phyloP scores from a whole-genome alignment of 1,139 yeast species.

The Hansenula sp. region DNA sequence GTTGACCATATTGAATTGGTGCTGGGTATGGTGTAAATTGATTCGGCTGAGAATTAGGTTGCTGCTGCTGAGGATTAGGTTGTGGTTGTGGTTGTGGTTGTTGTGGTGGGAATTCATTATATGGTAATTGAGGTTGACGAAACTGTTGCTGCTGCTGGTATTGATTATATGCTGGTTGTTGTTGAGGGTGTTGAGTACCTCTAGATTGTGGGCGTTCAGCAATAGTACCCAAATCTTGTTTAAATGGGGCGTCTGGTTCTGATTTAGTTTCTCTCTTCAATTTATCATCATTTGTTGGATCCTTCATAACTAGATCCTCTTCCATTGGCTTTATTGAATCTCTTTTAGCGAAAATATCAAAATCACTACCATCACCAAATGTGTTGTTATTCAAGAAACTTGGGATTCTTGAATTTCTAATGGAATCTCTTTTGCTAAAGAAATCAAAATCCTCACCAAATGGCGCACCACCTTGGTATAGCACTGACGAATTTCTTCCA shows the following conservation, averaged over 20 bases:
- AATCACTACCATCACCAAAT: constrained; percentile 18
- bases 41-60: constrained; percentile 6
- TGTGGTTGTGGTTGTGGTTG: constrained; percentile 10
- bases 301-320: constrained; percentile 16
- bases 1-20: constrained; percentile 6
- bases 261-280: constrained; percentile 15
- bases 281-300: constrained; percentile 11
- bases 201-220: constrained; percentile 14
- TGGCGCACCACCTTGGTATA: constrained; percentile 9
- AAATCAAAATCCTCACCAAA: constrained; percentile 22
- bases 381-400: constrained; percentile 16
- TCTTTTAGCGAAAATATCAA: constrained; percentile 22
- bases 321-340: constrained; percentile 20
- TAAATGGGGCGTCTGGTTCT: constrained; percentile 18
- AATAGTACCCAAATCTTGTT: constrained; percentile 4
- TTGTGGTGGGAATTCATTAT: constrained; percentile 13
- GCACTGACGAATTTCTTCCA: not conserved
- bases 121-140: constrained; percentile 17
- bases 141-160: constrained; percentile 10
- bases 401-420: constrained; percentile 20
- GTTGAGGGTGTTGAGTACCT: constrained; percentile 7
- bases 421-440: constrained; percentile 20
- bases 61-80: constrained; percentile 12
- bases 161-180: constrained; percentile 8
- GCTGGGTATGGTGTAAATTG: constrained; percentile 7